Percentiles rank a stretch among this genome's conserved stretches.
These are phyloP conservation scores for Aspergillus ochraceoroseus DNA, from an alignment of 2,329 filamentous ascomycete species.

Conservation along the genomic window DNA sequence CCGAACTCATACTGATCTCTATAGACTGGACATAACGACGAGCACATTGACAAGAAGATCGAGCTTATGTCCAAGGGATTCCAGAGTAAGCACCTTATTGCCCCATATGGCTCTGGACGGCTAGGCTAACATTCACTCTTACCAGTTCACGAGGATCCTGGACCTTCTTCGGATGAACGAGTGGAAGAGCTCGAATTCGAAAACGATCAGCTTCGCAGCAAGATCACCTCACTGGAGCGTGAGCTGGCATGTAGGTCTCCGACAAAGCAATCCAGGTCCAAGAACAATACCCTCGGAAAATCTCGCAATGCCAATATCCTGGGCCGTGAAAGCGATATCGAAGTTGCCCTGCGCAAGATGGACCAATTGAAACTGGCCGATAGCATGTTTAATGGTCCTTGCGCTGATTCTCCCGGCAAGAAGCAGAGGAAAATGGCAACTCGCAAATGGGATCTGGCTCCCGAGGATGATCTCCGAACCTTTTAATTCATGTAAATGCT, in stretches of 20 bases:
- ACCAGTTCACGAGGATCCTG: conserved; percentile 46
- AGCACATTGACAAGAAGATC: conserved; percentile 82
- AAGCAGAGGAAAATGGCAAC: conserved; percentile 45
- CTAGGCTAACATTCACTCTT: neutral
- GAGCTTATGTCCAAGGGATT: conserved; percentile 62
- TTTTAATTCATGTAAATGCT: neutral
- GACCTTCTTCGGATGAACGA: conserved; percentile 52
- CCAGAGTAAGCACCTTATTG: conserved; percentile 34
- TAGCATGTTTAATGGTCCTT: conserved; percentile 28
- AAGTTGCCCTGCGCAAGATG: conserved; percentile 38
- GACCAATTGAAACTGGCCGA: conserved; percentile 39
- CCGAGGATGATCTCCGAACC: conserved; percentile 37
- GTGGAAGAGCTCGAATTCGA: conserved; percentile 64
- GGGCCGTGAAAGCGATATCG: conserved; percentile 39
- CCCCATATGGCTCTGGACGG: no score
- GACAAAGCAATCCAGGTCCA: conserved; percentile 48
- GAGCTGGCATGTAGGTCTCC: conserved; percentile 62
- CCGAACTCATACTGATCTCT: conserved; percentile 14
- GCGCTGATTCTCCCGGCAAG: conserved; percentile 33
- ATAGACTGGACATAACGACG: conserved; percentile 65
- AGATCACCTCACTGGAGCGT: conserved; percentile 60
- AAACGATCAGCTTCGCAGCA: conserved; percentile 63
- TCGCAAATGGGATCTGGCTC: conserved; percentile 46
- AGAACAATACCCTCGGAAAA: conserved; percentile 25
- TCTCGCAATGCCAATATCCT: conserved; percentile 30